Conservation (phyloP, 2,329 filamentous ascomycete genomes). For the Calonectria ilicicola region DNA sequence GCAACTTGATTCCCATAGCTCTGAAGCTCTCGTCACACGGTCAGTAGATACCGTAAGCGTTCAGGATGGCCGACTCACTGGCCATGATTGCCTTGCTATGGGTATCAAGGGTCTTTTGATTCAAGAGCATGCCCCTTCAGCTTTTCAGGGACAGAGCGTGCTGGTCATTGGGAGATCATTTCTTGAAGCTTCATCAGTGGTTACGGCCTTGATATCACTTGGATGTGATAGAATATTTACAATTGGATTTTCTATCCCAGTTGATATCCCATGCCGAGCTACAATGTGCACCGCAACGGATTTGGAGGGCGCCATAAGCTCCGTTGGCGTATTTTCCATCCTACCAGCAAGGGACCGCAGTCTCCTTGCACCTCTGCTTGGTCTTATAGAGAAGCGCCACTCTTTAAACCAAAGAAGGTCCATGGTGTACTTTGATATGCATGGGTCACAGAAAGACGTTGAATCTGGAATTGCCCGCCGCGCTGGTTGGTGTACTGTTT, state of each 20-base stretch:
- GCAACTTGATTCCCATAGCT: not conserved
- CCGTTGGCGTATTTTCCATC: conserved; percentile 17
- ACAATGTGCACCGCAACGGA: not conserved
- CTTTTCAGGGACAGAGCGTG: conserved; percentile 7
- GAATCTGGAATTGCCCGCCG: not conserved
- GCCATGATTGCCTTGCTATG: conserved; percentile 14
- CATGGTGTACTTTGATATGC: conserved; percentile 16
- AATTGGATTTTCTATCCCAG: conserved; percentile 16
- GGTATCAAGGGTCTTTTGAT: conserved; percentile 10
- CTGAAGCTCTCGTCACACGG: not conserved
- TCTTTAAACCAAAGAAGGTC: not conserved
- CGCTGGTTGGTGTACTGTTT: conserved; percentile 18
- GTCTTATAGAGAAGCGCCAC: conserved; percentile 12
- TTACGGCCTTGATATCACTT: conserved; percentile 14
- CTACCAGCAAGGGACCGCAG: conserved; percentile 8
- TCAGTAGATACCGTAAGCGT: conserved; percentile 20
- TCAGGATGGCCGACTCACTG: conserved; percentile 1
- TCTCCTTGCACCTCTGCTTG: conserved; percentile 11
- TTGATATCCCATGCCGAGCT: not conserved
- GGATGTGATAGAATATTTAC: conserved; percentile 18
- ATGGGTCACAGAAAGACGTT: conserved; percentile 9
- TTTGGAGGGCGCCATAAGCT: conserved; percentile 6
- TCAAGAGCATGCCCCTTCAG: conserved; percentile 22
- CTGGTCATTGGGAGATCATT: conserved; percentile 22
- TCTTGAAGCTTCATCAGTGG: conserved; percentile 4